Evolutionary conservation across 768 basidiomycete genomes (phyloP).

Genomic region (Mycena maculata): DNA sequence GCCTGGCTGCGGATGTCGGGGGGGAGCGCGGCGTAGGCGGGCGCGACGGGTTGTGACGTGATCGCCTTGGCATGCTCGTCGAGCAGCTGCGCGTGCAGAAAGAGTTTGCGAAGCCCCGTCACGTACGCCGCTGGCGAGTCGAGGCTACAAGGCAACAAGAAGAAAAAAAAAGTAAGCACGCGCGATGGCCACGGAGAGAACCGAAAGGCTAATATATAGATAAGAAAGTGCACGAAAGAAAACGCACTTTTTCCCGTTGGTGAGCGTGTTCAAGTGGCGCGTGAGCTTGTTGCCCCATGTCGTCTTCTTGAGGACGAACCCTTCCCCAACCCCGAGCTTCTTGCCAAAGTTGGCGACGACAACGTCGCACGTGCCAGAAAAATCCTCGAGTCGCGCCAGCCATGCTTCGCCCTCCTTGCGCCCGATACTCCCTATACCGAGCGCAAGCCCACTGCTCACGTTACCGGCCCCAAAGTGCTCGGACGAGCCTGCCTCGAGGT

Average conservation of each 20-base stretch:
- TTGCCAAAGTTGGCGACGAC: constrained; percentile 86
- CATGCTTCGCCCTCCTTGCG: constrained; percentile 84
- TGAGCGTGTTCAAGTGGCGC: constrained; percentile 84
- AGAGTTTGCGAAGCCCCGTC: constrained; percentile 78
- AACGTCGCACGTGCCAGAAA: constrained; percentile 80
- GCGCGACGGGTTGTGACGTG: constrained; percentile 70
- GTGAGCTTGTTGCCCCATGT: constrained; percentile 82
- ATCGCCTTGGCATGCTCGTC: constrained; percentile 89
- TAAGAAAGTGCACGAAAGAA: too few species aligned
- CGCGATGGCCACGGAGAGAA: constrained; percentile 22
- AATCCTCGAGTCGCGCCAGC: constrained; percentile 83
- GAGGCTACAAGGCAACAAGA: constrained; percentile 64
- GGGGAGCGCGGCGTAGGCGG: constrained; percentile 80
- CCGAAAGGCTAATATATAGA: constrained; percentile 6
- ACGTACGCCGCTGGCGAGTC: constrained; percentile 92
- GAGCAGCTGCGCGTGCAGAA: constrained; percentile 79
- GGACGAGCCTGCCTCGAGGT: constrained; percentile 76
- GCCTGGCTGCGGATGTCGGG: constrained; percentile 69
- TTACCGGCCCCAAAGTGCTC: constrained; percentile 85
- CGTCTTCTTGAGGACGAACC: constrained; percentile 85
- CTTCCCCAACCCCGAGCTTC: constrained; percentile 90
- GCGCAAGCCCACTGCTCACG: constrained; percentile 76
- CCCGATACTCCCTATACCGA: constrained; percentile 82
- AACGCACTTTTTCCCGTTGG: constrained; percentile 88
- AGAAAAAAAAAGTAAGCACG: constrained; percentile 34